Conservation (phyloP, 306 rosid genomes). For the Betula pendula region DNA sequence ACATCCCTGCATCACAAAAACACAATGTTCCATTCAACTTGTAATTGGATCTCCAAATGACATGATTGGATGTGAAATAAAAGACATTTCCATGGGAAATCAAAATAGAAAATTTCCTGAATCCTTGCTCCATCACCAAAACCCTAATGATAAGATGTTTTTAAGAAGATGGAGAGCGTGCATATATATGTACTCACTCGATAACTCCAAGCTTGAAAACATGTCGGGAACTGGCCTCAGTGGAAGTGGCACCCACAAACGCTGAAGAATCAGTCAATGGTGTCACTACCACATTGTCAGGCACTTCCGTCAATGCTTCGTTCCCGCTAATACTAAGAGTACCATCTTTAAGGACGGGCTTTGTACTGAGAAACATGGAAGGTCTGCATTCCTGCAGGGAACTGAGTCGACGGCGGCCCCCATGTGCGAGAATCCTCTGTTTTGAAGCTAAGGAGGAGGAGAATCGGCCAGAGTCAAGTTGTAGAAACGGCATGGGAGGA, state of each 20-base stretch:
- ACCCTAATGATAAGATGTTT: too few relatives aligned
- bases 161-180: too few relatives aligned
- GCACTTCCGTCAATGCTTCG: constrained; percentile 32
- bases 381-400: constrained; percentile 18
- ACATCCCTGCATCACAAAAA: constrained; percentile 47
- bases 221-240: constrained; percentile 26
- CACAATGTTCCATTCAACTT: background rate
- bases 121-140: background rate
- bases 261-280: constrained; percentile 37
- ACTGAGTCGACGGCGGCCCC: background rate
- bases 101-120: background rate
- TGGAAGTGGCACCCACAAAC: constrained; percentile 39
- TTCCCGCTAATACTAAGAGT: constrained; percentile 27
- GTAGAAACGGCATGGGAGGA: constrained; percentile 16
- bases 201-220: constrained; percentile 40
- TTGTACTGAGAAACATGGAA: constrained; percentile 27
- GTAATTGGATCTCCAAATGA: background rate
- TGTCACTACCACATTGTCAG: constrained; percentile 35
- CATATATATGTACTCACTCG: too few relatives aligned
- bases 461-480: constrained; percentile 18
- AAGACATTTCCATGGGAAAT: background rate
- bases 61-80: background rate
- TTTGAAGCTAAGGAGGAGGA: constrained; percentile 8
- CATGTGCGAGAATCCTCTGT: constrained; percentile 28
- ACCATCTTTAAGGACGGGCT: constrained; percentile 34